Evolutionary conservation across 805 yeast species (phyloP).

Genomic region (Suhomyces pyralidae): DNA sequence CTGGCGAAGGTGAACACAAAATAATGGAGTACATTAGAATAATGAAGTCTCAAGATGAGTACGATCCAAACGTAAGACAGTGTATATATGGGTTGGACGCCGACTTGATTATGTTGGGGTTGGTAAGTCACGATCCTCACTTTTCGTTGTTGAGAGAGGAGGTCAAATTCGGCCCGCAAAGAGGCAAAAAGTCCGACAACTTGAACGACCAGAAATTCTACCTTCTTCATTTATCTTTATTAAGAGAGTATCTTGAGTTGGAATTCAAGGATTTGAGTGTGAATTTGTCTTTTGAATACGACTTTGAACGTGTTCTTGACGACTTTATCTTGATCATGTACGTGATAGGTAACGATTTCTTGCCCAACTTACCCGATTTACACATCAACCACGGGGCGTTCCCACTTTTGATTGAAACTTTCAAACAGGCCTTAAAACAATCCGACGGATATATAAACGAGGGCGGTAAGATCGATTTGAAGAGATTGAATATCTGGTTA

Average conservation of each 20-base stretch:
- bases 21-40: constrained; percentile 89
- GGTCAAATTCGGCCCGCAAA: constrained; percentile 73
- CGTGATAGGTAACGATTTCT: constrained; percentile 96
- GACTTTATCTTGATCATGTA: constrained; percentile 90
- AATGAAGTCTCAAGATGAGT: constrained; percentile 67
- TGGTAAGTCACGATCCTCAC: constrained; percentile 93
- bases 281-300: constrained; percentile 61
- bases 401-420: constrained; percentile 85
- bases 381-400: constrained; percentile 94
- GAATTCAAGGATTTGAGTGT: constrained; percentile 76
- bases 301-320: constrained; percentile 86
- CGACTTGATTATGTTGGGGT: constrained; percentile 89
- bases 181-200: constrained; percentile 36
- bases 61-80: constrained; percentile 80
- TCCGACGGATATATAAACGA: constrained; percentile 84
- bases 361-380: constrained; percentile 93
- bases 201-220: constrained; percentile 78
- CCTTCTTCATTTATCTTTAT: constrained; percentile 77
- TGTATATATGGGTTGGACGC: constrained; percentile 97
- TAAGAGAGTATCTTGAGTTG: constrained; percentile 85
- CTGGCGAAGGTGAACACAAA: constrained; percentile 98
- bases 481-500: constrained; percentile 72
- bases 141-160: constrained; percentile 93
- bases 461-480: constrained; percentile 74
- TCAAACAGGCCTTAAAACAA: constrained; percentile 71